phyloP scores from a whole-genome alignment of 345 rosid genomes.

The Trapa incisa region DNA sequence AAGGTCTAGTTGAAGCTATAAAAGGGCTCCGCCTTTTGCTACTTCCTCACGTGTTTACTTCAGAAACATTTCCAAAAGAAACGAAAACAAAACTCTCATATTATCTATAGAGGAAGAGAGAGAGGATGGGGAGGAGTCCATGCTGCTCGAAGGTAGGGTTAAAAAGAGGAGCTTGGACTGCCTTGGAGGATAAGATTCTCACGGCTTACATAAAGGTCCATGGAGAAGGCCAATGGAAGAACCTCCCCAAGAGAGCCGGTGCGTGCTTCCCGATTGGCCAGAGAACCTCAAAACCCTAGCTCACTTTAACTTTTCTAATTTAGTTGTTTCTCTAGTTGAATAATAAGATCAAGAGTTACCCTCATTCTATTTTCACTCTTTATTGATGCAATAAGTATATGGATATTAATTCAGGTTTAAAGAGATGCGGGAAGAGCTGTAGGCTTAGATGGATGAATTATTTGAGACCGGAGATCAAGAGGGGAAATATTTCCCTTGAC shows the following conservation, averaged over 20 bases:
- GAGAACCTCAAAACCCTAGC: not conserved
- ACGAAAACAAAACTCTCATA: no score
- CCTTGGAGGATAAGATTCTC: slow-evolving; percentile 39
- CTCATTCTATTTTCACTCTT: no score
- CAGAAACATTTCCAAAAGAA: not conserved
- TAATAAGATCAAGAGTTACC: no score
- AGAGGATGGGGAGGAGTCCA: slow-evolving; percentile 48
- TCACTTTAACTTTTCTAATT: not conserved
- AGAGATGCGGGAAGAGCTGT: slow-evolving; percentile 58
- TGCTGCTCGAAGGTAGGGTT: slow-evolving; percentile 52
- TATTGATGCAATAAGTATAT: not conserved
- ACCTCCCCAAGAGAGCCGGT: slow-evolving; percentile 57
- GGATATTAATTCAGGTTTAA: slow-evolving; percentile 20
- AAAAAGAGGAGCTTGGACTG: slow-evolving; percentile 53
- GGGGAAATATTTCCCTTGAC: slow-evolving; percentile 41
- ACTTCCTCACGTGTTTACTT: not conserved
- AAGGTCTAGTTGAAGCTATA: not conserved
- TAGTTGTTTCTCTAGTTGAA: no score
- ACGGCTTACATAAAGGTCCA: slow-evolving; percentile 32
- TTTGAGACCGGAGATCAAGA: slow-evolving; percentile 45
- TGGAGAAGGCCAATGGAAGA: slow-evolving; percentile 57
- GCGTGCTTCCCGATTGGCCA: not conserved
- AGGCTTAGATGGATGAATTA: slow-evolving; percentile 50
- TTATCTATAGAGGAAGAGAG: not conserved
- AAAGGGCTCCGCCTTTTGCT: not conserved